These are phyloP conservation scores for Fragaria vesca DNA, from an alignment of 306 rosid species.

Conservation along the genomic window DNA sequence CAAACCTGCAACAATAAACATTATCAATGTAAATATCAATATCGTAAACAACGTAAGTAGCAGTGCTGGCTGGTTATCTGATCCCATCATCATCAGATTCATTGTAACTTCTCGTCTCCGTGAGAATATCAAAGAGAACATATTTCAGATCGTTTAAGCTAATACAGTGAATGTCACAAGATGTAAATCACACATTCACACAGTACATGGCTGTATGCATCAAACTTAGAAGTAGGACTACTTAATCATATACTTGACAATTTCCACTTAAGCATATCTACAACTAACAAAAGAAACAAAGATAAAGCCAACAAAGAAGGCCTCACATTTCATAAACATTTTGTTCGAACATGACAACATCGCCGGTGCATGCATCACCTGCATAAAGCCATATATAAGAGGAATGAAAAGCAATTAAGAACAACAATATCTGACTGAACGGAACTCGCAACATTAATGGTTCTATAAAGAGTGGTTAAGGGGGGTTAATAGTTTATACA, in stretches of 20 bases:
- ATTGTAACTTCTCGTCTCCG: neutral
- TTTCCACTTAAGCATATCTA: neutral
- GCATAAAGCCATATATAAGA: conserved; percentile 29
- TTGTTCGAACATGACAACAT: conserved; percentile 88
- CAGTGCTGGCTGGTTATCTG: neutral
- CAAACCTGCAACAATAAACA: conserved; percentile 50
- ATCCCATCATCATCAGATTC: neutral
- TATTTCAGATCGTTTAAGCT: neutral
- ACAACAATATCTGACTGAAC: neutral
- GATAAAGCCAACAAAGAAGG: neutral
- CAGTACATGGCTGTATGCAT: neutral
- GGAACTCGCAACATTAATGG: neutral
- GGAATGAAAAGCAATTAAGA: neutral
- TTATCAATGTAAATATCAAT: conserved; percentile 7
- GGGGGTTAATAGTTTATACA: neutral
- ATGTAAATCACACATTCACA: neutral
- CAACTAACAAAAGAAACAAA: conserved; percentile 6
- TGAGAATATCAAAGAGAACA: neutral
- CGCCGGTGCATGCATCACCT: conserved; percentile 96
- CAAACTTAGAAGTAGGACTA: conserved; percentile 14
- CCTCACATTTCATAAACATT: conserved; percentile 85
- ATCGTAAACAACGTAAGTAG: neutral
- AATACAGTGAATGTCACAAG: neutral
- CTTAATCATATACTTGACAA: conserved; percentile 9
- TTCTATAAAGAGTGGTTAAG: neutral